phyloP scores from a whole-genome alignment of 805 yeast genomes.

The Kluyveromyces siamensis region DNA sequence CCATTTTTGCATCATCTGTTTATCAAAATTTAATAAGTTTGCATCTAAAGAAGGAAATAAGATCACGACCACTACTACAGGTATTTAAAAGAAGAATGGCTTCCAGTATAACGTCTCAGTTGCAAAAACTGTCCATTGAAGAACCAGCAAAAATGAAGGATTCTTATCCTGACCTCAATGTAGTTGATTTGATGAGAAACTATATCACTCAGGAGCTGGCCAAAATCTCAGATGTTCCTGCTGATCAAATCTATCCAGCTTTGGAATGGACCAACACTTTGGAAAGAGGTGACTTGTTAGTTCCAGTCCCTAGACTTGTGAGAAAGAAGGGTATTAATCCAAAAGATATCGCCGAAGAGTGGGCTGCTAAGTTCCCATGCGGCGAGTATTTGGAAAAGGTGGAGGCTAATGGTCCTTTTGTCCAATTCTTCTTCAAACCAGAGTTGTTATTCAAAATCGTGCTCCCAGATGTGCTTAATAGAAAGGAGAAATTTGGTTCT shows the following conservation, averaged over 20 bases:
- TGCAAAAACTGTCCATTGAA: slow-evolving; percentile 28
- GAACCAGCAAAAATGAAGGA: slow-evolving; percentile 42
- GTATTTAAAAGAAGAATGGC: slow-evolving; percentile 12
- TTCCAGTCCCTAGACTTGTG: slow-evolving; percentile 81
- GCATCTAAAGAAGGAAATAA: slow-evolving; percentile 1
- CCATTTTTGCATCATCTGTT: not conserved
- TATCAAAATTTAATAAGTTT: not conserved
- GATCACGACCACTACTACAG: not conserved
- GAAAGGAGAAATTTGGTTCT: slow-evolving; percentile 58
- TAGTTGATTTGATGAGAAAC: slow-evolving; percentile 82
- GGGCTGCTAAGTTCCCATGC: slow-evolving; percentile 70
- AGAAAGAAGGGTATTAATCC: slow-evolving; percentile 77
- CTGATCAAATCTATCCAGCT: slow-evolving; percentile 64
- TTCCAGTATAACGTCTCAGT: slow-evolving; percentile 22
- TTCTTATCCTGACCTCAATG: slow-evolving; percentile 69
- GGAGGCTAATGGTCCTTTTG: slow-evolving; percentile 78
- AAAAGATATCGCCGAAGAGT: slow-evolving; percentile 60
- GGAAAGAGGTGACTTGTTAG: slow-evolving; percentile 87
- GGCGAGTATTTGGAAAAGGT: slow-evolving; percentile 63
- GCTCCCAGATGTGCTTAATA: slow-evolving; percentile 55
- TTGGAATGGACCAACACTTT: slow-evolving; percentile 79
- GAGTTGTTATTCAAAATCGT: slow-evolving; percentile 58
- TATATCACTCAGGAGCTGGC: slow-evolving; percentile 76
- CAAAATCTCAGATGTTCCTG: slow-evolving; percentile 62
- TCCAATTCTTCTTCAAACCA: slow-evolving; percentile 79